phyloP scores from a whole-genome alignment of 805 yeast genomes.

The Jamesozyma spencerorum region DNA sequence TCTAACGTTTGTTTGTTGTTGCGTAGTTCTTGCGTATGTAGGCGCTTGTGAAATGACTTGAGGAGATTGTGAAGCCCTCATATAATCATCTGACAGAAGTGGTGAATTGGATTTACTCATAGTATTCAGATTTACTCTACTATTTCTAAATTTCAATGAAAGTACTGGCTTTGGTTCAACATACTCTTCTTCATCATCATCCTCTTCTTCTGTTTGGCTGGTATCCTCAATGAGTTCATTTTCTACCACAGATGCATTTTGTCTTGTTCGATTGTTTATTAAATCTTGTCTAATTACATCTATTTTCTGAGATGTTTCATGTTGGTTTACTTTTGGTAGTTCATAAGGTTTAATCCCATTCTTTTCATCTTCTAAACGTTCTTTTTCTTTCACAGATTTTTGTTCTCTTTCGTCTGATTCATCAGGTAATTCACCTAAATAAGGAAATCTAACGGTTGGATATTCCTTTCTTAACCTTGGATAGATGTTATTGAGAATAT shows the following conservation, averaged over 20 bases:
- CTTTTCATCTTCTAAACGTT: constrained; percentile 4
- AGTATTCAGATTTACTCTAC: not conserved
- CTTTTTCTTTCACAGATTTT: constrained; percentile 3
- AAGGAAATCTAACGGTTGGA: constrained; percentile 34
- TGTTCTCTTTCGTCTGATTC: constrained; percentile 19
- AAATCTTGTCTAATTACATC: not conserved
- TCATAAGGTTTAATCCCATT: constrained; percentile 2
- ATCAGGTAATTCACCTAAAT: constrained; percentile 62
- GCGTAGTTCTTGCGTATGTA: constrained; percentile 10
- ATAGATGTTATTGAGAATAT: constrained; percentile 29
- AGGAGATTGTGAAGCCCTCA: constrained; percentile 3
- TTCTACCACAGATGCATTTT: not conserved
- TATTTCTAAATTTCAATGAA: not conserved
- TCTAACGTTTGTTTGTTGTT: constrained; percentile 25
- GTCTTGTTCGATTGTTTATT: not conserved
- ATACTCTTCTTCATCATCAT: constrained; percentile 2
- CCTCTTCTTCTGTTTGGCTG: not conserved
- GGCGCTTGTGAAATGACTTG: not conserved
- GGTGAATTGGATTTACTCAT: not conserved
- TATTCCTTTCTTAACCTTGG: constrained; percentile 28
- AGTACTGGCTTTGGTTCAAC: not conserved
- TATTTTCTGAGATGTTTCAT: too few relatives aligned
- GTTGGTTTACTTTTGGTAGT: not conserved
- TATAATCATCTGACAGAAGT: not conserved
- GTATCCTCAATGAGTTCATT: not conserved